phyloP scores from a whole-genome alignment of 2,329 filamentous ascomycete genomes.

The Hypomyces rosellus region DNA sequence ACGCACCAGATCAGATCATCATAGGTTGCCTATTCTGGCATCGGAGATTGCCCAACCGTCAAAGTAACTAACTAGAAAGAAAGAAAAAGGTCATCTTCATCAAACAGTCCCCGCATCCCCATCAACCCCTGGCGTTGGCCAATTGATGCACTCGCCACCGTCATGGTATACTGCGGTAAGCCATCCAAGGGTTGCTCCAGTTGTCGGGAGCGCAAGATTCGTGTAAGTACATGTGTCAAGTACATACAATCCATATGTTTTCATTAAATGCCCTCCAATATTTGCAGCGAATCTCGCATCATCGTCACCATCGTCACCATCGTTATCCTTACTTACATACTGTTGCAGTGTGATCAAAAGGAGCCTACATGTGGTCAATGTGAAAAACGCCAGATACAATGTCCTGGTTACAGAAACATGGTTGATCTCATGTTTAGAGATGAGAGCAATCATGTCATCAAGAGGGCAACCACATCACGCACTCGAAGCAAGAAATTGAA shows the following conservation, averaged over 20 bases:
- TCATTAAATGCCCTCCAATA: too few species aligned
- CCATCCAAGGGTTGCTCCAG: conserved; percentile 51
- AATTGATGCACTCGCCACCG: background rate
- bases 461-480: conserved; percentile 38
- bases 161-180: conserved; percentile 53
- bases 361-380: conserved; percentile 49
- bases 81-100: too few species aligned
- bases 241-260: too few species aligned
- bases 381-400: conserved; percentile 43
- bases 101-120: too few species aligned
- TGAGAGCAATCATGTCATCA: conserved; percentile 49
- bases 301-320: background rate
- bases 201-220: conserved; percentile 50
- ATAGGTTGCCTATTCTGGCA: too few species aligned
- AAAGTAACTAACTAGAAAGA: too few species aligned
- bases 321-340: conserved; percentile 1
- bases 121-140: too few species aligned
- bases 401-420: conserved; percentile 50
- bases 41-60: too few species aligned
- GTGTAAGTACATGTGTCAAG: conserved; percentile 33
- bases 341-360: conserved; percentile 44
- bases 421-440: conserved; percentile 54
- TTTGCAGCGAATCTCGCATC: background rate
- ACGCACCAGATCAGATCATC: too few species aligned
- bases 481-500: conserved; percentile 19